These are phyloP conservation scores for Komagataella phaffii DNA, from an alignment of 805 yeast species.

Conservation along the genomic window DNA sequence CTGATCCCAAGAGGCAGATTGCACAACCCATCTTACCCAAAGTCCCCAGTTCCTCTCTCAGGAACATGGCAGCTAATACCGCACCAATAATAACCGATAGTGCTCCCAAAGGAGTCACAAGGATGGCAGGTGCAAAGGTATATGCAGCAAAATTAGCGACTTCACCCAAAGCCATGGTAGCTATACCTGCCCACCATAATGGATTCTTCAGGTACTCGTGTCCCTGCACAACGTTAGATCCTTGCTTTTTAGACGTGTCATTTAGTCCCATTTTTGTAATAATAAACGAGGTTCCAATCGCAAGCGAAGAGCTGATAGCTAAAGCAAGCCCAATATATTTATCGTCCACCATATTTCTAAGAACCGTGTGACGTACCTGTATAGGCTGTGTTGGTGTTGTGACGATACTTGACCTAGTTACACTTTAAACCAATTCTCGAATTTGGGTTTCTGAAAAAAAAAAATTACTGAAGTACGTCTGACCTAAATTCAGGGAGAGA, in stretches of 20 bases:
- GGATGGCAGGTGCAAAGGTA: constrained; percentile 87
- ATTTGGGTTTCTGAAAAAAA: background rate
- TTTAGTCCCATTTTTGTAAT: constrained; percentile 79
- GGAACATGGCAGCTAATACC: constrained; percentile 70
- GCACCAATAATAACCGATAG: constrained; percentile 86
- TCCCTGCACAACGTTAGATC: constrained; percentile 53
- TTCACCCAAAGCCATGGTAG: constrained; percentile 85
- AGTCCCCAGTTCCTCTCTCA: constrained; percentile 78
- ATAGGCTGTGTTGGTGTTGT: background rate
- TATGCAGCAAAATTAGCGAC: constrained; percentile 89
- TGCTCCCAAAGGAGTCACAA: constrained; percentile 89
- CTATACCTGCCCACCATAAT: constrained; percentile 89
- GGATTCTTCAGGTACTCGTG: constrained; percentile 71
- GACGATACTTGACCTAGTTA: background rate
- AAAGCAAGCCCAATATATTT: constrained; percentile 81
- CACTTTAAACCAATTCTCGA: background rate
- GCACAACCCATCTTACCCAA: constrained; percentile 91
- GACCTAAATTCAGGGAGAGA: background rate
- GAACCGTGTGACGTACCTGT: background rate
- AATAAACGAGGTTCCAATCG: constrained; percentile 83
- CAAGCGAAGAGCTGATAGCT: constrained; percentile 78
- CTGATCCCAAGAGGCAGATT: constrained; percentile 76
- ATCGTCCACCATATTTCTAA: constrained; percentile 39
- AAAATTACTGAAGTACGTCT: background rate
- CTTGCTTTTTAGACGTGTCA: constrained; percentile 51